Evolutionary conservation across 306 rosid genomes (phyloP), one percentile per base, ranked within the genome.

Genomic region (Boehmeria nivea): DNA sequence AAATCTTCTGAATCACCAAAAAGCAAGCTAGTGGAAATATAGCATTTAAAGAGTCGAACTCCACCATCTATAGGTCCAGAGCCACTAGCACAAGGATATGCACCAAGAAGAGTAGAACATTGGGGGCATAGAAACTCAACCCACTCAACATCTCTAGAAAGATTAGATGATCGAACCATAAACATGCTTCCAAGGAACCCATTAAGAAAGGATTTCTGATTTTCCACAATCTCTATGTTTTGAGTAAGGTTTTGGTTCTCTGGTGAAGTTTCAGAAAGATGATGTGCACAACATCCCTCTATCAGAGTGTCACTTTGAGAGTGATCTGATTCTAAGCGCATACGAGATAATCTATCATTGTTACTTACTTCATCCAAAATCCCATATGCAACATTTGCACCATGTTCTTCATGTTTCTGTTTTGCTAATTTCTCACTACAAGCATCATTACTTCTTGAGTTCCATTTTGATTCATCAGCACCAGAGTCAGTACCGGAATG

Each of bases 181-280:
- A 91, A 91, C 49, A 80, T 59, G 71, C 82, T 93, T 71, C 76
- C 98, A 78, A 91, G 95, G 76, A 70, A 87, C 43, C 96, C 96
- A 68, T 87, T 83, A 53, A 87, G 83, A 16, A 91, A 71, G n/a
- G 82, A 62, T 59, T 74, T 77, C 48, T 80, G 85, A 65, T 73
- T 73, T 44, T 51, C 83, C 58, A 60, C 61, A 38, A 84, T 63
- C 74, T 78, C 77, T 19, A 25, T n/a, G 28, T 49, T 65, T 48
- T 67, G 47, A 23, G 53, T 28, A 33, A 74, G 57, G 42, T 61
- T 64, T 55, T 25, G 43, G 58, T 65, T 63, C 59, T 68, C 61
- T 25, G 52, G n/a, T 43, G 25, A 43, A 37, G 57, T 71, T 61
- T 73, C 76, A 64, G 63, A 79, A 45, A 68, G 68, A 55, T 60